phyloP scores from a whole-genome alignment of 768 basidiomycete species.

The Lentinula edodes region DNA sequence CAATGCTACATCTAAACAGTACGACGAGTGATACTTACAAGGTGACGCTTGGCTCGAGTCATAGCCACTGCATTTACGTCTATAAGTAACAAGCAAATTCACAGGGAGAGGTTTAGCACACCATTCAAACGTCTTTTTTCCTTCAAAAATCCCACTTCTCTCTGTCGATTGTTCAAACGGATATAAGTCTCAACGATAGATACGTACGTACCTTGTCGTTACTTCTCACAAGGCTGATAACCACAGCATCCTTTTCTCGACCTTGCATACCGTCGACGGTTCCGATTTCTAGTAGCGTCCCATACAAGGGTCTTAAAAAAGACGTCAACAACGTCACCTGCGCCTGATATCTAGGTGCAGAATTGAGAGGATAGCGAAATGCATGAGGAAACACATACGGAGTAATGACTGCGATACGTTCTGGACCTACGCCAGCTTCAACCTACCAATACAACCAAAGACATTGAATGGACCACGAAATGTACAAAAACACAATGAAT shows the following conservation, averaged over 20 bases:
- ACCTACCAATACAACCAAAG: conserved; percentile 32
- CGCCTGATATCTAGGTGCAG: conserved; percentile 70
- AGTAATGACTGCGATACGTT: conserved; percentile 83
- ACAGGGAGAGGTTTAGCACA: conserved; percentile 21
- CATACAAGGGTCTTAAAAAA: conserved; percentile 66
- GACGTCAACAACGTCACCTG: conserved; percentile 85
- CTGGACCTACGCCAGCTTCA: conserved; percentile 51
- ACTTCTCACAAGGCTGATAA: conserved; percentile 89
- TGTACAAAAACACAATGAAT: neutral
- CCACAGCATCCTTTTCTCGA: conserved; percentile 89
- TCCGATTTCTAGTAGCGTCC: conserved; percentile 76
- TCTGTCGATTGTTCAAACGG: conserved; percentile 28
- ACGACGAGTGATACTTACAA: conserved; percentile 44
- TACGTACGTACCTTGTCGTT: conserved; percentile 62
- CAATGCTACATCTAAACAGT: neutral
- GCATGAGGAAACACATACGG: conserved; percentile 43
- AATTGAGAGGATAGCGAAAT: neutral
- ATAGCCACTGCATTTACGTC: conserved; percentile 59
- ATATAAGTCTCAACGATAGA: neutral
- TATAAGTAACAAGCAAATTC: neutral
- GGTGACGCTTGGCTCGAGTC: conserved; percentile 85
- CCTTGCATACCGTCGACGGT: conserved; percentile 98
- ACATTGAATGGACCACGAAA: no score
- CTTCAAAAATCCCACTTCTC: conserved; percentile 91
- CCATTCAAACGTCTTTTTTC: conserved; percentile 91